Percentiles rank a stretch among this genome's conserved stretches.
phyloP scores from a whole-genome alignment of 2,329 filamentous ascomycete species.

The Chaetomium globosum region DNA sequence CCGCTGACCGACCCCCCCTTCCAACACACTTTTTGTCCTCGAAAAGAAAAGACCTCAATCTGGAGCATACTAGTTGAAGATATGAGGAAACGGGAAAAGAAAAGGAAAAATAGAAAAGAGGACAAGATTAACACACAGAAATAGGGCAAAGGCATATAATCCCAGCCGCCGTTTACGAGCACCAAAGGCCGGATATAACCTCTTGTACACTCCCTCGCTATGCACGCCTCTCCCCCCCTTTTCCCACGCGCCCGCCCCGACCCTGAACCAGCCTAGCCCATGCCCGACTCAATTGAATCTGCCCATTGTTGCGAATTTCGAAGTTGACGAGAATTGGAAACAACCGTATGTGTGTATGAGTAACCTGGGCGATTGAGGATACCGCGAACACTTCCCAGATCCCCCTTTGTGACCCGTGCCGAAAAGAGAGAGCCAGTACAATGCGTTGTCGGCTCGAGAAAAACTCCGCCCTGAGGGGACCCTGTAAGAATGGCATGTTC shows the following conservation, averaged over 20 bases:
- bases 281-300: conserved; percentile 24
- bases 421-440: conserved; percentile 26
- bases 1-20: conserved; percentile 21
- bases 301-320: conserved; percentile 25
- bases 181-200: conserved; percentile 32
- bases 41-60: conserved; percentile 33
- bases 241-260: conserved; percentile 26
- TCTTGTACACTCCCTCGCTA: conserved; percentile 36
- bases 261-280: conserved; percentile 17
- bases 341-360: conserved; percentile 23
- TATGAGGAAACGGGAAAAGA: conserved; percentile 30
- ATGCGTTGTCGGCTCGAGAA: conserved; percentile 36
- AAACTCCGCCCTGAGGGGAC: conserved; percentile 39
- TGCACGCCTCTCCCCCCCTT: conserved; percentile 32
- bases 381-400: conserved; percentile 23
- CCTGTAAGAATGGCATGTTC: conserved; percentile 39
- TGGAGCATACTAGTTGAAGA: conserved; percentile 25
- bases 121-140: conserved; percentile 40
- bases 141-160: conserved; percentile 33
- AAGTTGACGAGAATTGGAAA: conserved; percentile 28
- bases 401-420: conserved; percentile 22
- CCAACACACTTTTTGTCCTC: conserved; percentile 31
- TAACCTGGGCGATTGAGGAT: conserved; percentile 22
- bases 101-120: conserved; percentile 19
- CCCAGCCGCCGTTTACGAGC: conserved; percentile 39